Evolutionary conservation across 306 rosid species (phyloP).

Genomic region (Cicer pinnatifidum): DNA sequence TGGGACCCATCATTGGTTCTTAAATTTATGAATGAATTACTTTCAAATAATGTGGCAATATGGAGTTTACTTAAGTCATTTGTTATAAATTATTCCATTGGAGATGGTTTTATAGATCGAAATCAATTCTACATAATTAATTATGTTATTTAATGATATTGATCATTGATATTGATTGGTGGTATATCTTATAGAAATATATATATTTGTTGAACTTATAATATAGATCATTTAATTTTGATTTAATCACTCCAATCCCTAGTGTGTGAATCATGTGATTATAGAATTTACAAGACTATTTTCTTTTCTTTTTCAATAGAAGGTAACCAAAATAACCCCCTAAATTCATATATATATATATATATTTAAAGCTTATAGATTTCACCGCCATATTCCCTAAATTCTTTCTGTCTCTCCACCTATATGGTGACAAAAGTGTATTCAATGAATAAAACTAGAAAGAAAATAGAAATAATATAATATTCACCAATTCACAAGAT

Average conservation of each 20-base stretch:
- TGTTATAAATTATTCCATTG: too few relatives aligned
- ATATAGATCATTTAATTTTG: neutral
- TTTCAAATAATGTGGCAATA: neutral
- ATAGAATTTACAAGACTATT: too few relatives aligned
- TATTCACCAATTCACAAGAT: slow-evolving; percentile 33
- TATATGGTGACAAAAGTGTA: slow-evolving; percentile 28
- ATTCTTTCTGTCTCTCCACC: neutral
- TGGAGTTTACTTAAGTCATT: neutral
- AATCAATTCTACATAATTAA: neutral
- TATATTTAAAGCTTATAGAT: slow-evolving; percentile 29
- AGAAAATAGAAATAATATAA: slow-evolving; percentile 35
- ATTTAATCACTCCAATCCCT: neutral
- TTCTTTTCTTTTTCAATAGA: too few relatives aligned
- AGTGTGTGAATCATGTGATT: neutral
- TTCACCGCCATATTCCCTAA: slow-evolving; percentile 3
- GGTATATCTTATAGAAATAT: too few relatives aligned
- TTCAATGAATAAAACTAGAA: slow-evolving; percentile 34
- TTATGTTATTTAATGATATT: neutral
- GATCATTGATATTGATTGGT: too few relatives aligned
- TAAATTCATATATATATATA: neutral
- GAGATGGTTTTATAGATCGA: too few relatives aligned
- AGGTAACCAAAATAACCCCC: too few relatives aligned
- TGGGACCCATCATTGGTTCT: neutral
- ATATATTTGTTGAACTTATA: too few relatives aligned
- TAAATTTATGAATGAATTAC: neutral